Base-by-base conservation (phyloP, 306 rosid genomes). In the Quercus agrifolia region DNA sequence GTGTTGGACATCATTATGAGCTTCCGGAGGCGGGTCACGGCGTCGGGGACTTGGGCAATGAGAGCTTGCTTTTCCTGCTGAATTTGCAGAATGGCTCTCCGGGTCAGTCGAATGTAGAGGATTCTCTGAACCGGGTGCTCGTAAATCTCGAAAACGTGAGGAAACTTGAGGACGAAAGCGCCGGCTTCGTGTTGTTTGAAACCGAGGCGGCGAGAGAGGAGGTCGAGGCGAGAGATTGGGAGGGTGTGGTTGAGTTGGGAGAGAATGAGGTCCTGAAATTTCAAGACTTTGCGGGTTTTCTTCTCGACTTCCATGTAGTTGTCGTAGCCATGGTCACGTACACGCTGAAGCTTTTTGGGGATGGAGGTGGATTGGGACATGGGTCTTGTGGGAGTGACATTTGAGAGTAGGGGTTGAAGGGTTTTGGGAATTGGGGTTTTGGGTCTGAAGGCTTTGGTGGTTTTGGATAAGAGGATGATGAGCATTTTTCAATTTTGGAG, bases 281-380 rank as follows among this genome's bases (percentile, higher is more conserved):
- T 92, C 76, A 88, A 90, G 74, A 91, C 91, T 46, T 90, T 95
- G 18, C 98, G 90, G 57, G 82, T 91, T 76, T 92, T 95, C 78
- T 95, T 95, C 83, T 92, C 97, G 58, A 95, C 63, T 10, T 95
- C 97, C 98, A 95, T 95, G 93, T 87, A 92, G 76, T 92, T 81
- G 71, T 92, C 99, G 83, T 82, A 92, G 81, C 94, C 97, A 56
- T 95, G 97, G 84, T 95, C 98, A 38, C 97, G 93, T 73, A 95
- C 85, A 28, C 97, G 75, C 9, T 62, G 81, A 35, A 83, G 85
- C 63, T 92, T 95, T 64, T 85, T 95, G 66, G 97, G 94, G 21
- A 92, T 89, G 80, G 94, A 71, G 78, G 97, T 92, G 82, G 97
- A 95, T 75, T 90, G 90, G 2, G 97, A 83, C 90, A 83, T 79